Evolutionary conservation across 306 rosid genomes (phyloP).

Genomic region (Pterocarpus macrocarpus): DNA sequence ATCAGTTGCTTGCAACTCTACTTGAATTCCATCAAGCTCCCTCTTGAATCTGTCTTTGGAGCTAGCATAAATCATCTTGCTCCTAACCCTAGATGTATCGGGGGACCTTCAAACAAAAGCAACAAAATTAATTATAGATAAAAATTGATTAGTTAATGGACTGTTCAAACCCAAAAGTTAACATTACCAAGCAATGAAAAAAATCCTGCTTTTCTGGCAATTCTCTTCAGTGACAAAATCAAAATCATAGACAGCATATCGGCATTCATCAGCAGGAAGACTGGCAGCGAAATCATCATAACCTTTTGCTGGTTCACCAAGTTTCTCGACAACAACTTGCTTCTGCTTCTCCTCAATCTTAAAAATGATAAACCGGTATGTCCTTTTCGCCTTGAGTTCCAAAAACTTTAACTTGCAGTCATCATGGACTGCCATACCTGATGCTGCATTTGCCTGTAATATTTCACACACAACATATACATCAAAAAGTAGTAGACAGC

Average conservation of each 20-base stretch:
- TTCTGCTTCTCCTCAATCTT: slow-evolving; percentile 93
- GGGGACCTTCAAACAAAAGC: slow-evolving; percentile 75
- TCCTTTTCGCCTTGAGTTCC: slow-evolving; percentile 86
- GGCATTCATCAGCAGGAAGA: slow-evolving; percentile 87
- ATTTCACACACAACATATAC: slow-evolving; percentile 21
- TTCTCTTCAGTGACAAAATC: slow-evolving; percentile 82
- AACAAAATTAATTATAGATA: not conserved
- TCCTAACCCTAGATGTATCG: slow-evolving; percentile 80
- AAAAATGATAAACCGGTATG: slow-evolving; percentile 71
- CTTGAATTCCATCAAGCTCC: slow-evolving; percentile 90
- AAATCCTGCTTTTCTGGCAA: slow-evolving; percentile 81
- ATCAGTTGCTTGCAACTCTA: slow-evolving; percentile 89
- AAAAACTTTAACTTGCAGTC: slow-evolving; percentile 82
- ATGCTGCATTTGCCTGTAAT: slow-evolving; percentile 80
- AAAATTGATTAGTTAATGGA: not conserved
- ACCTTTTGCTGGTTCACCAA: slow-evolving; percentile 76
- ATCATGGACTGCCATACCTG: slow-evolving; percentile 85
- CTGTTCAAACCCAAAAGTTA: slow-evolving; percentile 7
- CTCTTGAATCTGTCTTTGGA: slow-evolving; percentile 94
- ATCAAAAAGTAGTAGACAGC: not conserved
- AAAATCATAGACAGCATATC: slow-evolving; percentile 86
- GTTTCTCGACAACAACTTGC: slow-evolving; percentile 82
- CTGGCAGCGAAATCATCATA: slow-evolving; percentile 76
- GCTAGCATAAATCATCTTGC: slow-evolving; percentile 96
- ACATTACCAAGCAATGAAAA: slow-evolving; percentile 82